phyloP scores from a whole-genome alignment of 2,329 filamentous ascomycete species.

The Aspergillus japonicus region DNA sequence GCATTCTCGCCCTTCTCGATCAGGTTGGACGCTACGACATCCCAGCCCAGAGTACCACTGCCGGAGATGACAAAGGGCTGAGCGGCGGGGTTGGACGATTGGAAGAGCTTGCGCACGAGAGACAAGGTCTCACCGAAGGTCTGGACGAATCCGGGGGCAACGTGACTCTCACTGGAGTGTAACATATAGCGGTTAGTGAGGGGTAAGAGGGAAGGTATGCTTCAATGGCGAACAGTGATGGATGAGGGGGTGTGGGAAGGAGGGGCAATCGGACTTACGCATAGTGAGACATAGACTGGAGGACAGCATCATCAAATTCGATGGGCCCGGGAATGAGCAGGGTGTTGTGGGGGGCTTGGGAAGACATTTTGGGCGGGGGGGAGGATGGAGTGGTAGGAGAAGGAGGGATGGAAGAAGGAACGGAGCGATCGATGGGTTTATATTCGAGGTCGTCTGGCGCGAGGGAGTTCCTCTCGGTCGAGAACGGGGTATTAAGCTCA shows the following conservation, averaged over 20 bases:
- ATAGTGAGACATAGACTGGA: constrained; percentile 94
- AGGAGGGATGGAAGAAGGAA: constrained; percentile 23
- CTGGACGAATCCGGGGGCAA: constrained; percentile 82
- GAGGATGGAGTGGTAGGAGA: constrained; percentile 7
- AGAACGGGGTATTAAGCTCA: constrained; percentile 63
- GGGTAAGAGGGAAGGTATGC: neutral
- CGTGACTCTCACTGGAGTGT: constrained; percentile 80
- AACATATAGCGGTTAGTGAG: neutral
- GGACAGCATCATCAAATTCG: constrained; percentile 96
- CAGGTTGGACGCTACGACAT: constrained; percentile 90
- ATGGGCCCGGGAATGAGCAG: constrained; percentile 96
- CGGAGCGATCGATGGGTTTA: constrained; percentile 40
- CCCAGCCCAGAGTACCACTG: constrained; percentile 95
- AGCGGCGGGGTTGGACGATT: constrained; percentile 74
- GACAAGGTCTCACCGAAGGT: constrained; percentile 86
- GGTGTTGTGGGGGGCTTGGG: constrained; percentile 63
- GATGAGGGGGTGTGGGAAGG: constrained; percentile 8
- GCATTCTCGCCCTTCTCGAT: constrained; percentile 86
- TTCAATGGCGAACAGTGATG: neutral
- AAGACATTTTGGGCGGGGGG: constrained; percentile 51
- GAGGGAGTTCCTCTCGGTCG: constrained; percentile 55
- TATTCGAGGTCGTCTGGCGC: constrained; percentile 56
- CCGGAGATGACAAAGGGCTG: constrained; percentile 94
- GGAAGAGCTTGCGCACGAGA: constrained; percentile 89
- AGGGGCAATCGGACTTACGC: constrained; percentile 32